A percentile compares a stretch with the other conserved stretches of the same genome.
phyloP scores from a whole-genome alignment of 257 asterid genomes.

The Cinchona pubescens region DNA sequence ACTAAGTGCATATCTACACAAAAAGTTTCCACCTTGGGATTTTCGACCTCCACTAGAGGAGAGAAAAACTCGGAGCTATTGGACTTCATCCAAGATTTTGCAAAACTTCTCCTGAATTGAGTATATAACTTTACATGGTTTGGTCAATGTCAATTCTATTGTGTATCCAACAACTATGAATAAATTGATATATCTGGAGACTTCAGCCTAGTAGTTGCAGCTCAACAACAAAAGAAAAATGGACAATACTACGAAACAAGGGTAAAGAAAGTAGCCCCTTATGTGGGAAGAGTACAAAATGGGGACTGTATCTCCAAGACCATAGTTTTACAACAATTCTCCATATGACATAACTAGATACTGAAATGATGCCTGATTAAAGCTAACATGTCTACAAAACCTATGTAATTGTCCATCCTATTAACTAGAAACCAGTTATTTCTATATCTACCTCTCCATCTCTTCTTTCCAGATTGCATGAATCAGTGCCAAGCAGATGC shows the following conservation, averaged over 20 bases:
- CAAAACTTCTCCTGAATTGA: not conserved
- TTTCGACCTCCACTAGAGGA: too few species aligned
- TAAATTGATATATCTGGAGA: not conserved
- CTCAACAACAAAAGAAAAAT: not conserved
- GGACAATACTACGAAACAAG: not conserved
- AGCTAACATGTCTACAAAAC: not conserved
- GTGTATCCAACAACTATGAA: not conserved
- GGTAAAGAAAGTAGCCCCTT: not conserved
- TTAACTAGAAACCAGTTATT: constrained; percentile 7
- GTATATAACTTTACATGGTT: not conserved
- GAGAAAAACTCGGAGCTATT: too few species aligned
- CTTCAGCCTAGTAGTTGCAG: not conserved
- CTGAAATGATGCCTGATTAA: constrained; percentile 4
- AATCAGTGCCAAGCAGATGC: constrained; percentile 84
- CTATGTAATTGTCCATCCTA: not conserved
- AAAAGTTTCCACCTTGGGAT: too few species aligned
- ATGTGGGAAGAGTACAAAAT: not conserved
- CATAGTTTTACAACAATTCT: constrained; percentile 12
- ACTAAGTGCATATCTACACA: too few species aligned
- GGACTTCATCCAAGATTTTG: too few species aligned
- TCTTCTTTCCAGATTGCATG: not conserved
- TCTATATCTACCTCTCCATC: not conserved
- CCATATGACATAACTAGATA: constrained; percentile 4
- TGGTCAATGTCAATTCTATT: not conserved
- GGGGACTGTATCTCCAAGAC: not conserved